Evolutionary conservation across 495 filamentous ascomycete species (phyloP).

Genomic region (Penicillium bialowiezense): DNA sequence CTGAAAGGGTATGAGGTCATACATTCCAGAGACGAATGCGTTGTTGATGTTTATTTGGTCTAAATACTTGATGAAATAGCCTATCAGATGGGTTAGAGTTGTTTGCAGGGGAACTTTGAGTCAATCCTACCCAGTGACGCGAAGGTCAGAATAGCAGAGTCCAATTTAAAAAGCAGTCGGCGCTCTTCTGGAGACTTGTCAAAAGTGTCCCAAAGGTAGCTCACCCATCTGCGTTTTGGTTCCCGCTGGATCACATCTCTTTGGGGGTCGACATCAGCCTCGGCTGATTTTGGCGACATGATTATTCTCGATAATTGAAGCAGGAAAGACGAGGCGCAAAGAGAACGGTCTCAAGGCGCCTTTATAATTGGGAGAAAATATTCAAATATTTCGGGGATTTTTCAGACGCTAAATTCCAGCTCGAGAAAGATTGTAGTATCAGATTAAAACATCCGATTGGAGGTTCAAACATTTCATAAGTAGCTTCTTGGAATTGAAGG

Average conservation of each 20-base stretch:
- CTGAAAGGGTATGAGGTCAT: slow-evolving; percentile 4
- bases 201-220: slow-evolving; percentile 58
- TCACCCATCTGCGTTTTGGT: slow-evolving; percentile 37
- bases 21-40: slow-evolving; percentile 50
- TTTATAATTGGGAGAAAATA: no score
- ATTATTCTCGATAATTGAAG: not conserved
- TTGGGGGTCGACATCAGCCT: slow-evolving; percentile 12
- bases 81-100: slow-evolving; percentile 11
- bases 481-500: no score
- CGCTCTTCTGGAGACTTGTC: slow-evolving; percentile 61
- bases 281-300: slow-evolving; percentile 15
- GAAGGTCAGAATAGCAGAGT: slow-evolving; percentile 53
- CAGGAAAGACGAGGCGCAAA: no score
- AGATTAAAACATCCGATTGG: no score
- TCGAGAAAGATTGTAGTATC: no score
- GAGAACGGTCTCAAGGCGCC: no score
- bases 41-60: slow-evolving; percentile 59
- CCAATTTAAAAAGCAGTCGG: slow-evolving; percentile 58
- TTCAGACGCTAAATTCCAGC: not conserved
- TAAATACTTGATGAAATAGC: slow-evolving; percentile 59
- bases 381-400: no score
- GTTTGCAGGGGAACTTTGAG: not conserved
- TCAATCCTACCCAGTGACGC: slow-evolving; percentile 42
- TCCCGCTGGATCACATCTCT: slow-evolving; percentile 19
- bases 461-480: no score